phyloP scores from a whole-genome alignment of 768 basidiomycete genomes.

The Amanita pseudoporphyria region DNA sequence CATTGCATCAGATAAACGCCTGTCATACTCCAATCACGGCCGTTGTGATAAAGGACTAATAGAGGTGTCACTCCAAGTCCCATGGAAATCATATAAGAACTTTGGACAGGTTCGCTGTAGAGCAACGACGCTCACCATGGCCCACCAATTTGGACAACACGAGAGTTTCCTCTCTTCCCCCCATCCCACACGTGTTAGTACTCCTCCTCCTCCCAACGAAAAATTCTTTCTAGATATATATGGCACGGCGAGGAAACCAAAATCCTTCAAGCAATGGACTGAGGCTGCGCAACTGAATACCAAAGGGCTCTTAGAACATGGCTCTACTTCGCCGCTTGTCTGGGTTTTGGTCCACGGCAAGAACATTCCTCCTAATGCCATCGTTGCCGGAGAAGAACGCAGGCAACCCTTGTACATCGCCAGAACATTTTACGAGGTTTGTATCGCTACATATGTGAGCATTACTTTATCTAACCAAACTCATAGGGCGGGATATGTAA shows the following conservation, averaged over 20 bases:
- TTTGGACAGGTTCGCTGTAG: not conserved
- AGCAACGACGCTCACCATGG: not conserved
- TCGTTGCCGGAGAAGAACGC: slow-evolving; percentile 14
- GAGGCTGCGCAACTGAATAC: slow-evolving; percentile 12
- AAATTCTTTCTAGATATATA: slow-evolving; percentile 9
- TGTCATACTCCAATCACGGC: not conserved
- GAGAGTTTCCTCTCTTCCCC: not conserved
- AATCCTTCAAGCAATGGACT: slow-evolving; percentile 15
- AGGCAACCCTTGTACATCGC: slow-evolving; percentile 14
- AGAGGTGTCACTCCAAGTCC: not conserved
- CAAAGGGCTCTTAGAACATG: slow-evolving; percentile 9
- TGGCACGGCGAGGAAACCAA: slow-evolving; percentile 12
- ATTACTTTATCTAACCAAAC: not conserved
- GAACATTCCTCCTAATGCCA: slow-evolving; percentile 13
- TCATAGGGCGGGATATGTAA: slow-evolving; percentile 7
- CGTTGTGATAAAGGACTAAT: not conserved
- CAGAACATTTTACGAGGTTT: slow-evolving; percentile 15
- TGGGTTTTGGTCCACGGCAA: slow-evolving; percentile 16
- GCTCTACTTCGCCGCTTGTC: slow-evolving; percentile 14
- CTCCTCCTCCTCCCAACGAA: slow-evolving; percentile 5
- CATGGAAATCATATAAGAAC: not conserved
- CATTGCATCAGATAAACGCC: slow-evolving; percentile 2
- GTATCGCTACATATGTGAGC: not conserved
- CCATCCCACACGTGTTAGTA: not conserved
- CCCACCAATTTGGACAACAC: not conserved